phyloP scores from a whole-genome alignment of 768 basidiomycete species.

The Russula emetica region DNA sequence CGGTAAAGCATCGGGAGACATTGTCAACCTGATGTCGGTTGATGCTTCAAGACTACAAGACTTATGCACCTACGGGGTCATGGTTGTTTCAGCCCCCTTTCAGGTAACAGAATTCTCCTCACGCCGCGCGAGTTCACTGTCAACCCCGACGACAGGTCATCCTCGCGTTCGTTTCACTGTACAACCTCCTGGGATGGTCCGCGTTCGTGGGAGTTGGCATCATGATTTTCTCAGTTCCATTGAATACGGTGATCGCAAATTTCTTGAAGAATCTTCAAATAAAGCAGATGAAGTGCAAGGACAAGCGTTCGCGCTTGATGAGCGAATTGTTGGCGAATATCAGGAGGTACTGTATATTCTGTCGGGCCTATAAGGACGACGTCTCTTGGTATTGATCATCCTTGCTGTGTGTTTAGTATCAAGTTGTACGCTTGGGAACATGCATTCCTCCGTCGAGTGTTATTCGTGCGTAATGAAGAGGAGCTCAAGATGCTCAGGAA shows the following conservation, averaged over 20 bases:
- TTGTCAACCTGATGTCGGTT: conserved; percentile 91
- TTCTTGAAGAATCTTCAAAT: conserved; percentile 73
- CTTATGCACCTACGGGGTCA: conserved; percentile 77
- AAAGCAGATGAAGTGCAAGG: conserved; percentile 90
- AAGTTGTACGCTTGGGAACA: conserved; percentile 95
- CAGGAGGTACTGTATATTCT: conserved; percentile 49
- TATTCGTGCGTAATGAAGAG: conserved; percentile 74
- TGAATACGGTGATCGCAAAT: conserved; percentile 69
- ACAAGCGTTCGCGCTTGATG: conserved; percentile 81
- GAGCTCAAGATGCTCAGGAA: conserved; percentile 78
- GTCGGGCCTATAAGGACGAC: no score
- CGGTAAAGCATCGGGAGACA: conserved; percentile 79
- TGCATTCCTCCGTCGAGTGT: conserved; percentile 74
- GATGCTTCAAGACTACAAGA: conserved; percentile 78
- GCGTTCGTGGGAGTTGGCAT: conserved; percentile 86
- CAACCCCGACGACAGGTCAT: conserved; percentile 50
- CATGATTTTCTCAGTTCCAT: conserved; percentile 77
- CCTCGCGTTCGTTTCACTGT: conserved; percentile 86
- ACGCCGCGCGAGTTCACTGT: background rate
- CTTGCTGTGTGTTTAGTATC: conserved; percentile 47
- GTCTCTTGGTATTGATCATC: background rate
- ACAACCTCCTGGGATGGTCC: conserved; percentile 86
- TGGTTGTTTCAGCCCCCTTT: conserved; percentile 79
- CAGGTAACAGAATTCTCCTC: conserved; percentile 46
- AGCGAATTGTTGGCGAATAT: conserved; percentile 92